Base-by-base conservation (phyloP, 2,329 filamentous ascomycete species). In the Sporothrix phasma region DNA sequence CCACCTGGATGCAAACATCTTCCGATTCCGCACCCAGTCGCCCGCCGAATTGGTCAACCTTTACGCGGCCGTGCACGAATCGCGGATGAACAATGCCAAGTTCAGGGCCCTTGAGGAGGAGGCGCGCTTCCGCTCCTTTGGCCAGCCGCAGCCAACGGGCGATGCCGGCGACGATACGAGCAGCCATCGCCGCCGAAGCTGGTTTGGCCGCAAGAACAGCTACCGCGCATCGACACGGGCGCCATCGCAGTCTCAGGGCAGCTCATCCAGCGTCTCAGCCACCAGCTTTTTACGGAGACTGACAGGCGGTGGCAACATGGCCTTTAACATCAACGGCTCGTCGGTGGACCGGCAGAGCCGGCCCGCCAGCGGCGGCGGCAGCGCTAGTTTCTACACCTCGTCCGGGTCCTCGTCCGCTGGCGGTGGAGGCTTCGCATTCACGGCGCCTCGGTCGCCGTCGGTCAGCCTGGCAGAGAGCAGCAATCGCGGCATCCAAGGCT, bases 61-160 rank as follows among this genome's bases (percentile, higher is more conserved):
- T 4, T 99, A 97, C 75, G 84, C 84, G 71, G 84, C 93, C 49
- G 92, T 97, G 67, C 95, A 97, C 74, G 83, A 89, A 66, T 87
- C 92, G 22, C 88, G 94, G 56, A 89, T 96, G 73, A 90, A 96
- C 76, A 97, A 97, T 73, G 88, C 91, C 62, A 93, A 92, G 63
- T 97, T 93, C 76, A 92, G 83, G 64, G 79, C 84, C 56, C 79
- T 88, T 19, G 83, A 85, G 69, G 82, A 87, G 67, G 84, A 87
- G 68, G 89, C 79, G 73, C 87, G 74, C 69, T 92, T 79, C 83
- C 90, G 80, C 81, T 89, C 78, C 77, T 95, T 81, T 78, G 90
- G 80, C 68, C 86, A 79, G 76, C 79, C 72, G 68, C 79, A 81
- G 70, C 69, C 76, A 68, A 26, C 45, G 3, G 71, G 78, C 66